A percentile compares a stretch with the other conserved stretches of the same genome.
Conservation (phyloP, 1,139 yeast species). For the Pneumocystis wakefieldiae region DNA sequence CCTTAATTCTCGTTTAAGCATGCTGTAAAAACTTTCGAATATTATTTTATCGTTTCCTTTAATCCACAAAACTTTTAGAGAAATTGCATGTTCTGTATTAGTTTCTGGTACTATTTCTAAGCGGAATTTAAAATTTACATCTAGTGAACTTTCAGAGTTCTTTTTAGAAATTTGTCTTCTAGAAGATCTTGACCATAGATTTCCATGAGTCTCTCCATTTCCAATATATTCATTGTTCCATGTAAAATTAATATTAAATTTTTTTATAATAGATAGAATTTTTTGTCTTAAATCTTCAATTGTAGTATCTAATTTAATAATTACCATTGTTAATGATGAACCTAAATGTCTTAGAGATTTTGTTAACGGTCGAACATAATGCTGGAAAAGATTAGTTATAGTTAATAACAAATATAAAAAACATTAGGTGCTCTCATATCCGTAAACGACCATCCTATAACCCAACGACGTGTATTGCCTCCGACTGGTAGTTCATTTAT, state of each 20-base stretch:
- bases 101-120: neutral
- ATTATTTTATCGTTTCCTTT: conserved; percentile 10
- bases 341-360: neutral
- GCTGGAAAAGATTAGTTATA: conserved; percentile 5
- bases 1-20: conserved; percentile 12
- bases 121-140: neutral
- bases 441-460: conserved; percentile 25
- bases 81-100: neutral
- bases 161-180: conserved; percentile 10
- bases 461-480: conserved; percentile 23
- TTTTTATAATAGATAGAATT: neutral
- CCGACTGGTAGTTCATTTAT: conserved; percentile 15
- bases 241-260: neutral
- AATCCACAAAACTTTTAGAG: conserved; percentile 12
- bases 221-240: conserved; percentile 3
- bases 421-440: conserved; percentile 6
- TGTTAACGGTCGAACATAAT: neutral
- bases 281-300: neutral
- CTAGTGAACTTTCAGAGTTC: neutral
- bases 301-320: neutral
- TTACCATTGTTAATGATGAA: conserved; percentile 1
- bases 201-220: conserved; percentile 6
- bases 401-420: neutral
- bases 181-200: conserved; percentile 15
- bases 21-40: conserved; percentile 15